These are phyloP conservation scores for Leccinum sublutescens DNA, from an alignment of 768 basidiomycete species.

Conservation along the genomic window DNA sequence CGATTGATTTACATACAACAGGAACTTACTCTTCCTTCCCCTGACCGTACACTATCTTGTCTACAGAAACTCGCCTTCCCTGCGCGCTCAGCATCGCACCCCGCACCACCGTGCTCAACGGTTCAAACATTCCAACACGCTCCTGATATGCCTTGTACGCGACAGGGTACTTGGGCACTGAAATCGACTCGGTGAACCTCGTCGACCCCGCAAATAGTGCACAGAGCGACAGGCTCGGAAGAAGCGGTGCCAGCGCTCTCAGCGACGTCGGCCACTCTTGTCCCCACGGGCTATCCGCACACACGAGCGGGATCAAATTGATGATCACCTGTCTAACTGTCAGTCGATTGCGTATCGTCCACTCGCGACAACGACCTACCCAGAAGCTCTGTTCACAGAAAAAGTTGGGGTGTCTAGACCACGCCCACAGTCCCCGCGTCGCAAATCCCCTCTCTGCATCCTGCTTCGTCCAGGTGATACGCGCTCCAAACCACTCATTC, in stretches of 20 bases:
- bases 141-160: constrained; percentile 70
- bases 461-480: constrained; percentile 61
- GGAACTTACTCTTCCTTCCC: constrained; percentile 22
- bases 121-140: constrained; percentile 80
- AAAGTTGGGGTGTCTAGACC: constrained; percentile 91
- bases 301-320: constrained; percentile 62
- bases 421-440: constrained; percentile 83
- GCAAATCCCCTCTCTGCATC: constrained; percentile 81
- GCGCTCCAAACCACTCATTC: constrained; percentile 63
- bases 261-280: constrained; percentile 26
- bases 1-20: constrained; percentile 6
- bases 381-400: constrained; percentile 87
- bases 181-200: constrained; percentile 76
- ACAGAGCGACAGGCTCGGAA: constrained; percentile 62
- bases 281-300: constrained; percentile 32
- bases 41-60: constrained; percentile 45
- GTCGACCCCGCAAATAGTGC: constrained; percentile 78
- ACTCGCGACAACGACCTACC: constrained; percentile 41
- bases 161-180: constrained; percentile 66
- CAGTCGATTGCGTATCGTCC: not conserved
- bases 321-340: constrained; percentile 54
- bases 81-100: constrained; percentile 38
- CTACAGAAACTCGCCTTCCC: constrained; percentile 38
- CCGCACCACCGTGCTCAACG: constrained; percentile 45
- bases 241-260: constrained; percentile 37